Conservation (phyloP, 2,329 filamentous ascomycete species). For the Fusarium sp. region DNA sequence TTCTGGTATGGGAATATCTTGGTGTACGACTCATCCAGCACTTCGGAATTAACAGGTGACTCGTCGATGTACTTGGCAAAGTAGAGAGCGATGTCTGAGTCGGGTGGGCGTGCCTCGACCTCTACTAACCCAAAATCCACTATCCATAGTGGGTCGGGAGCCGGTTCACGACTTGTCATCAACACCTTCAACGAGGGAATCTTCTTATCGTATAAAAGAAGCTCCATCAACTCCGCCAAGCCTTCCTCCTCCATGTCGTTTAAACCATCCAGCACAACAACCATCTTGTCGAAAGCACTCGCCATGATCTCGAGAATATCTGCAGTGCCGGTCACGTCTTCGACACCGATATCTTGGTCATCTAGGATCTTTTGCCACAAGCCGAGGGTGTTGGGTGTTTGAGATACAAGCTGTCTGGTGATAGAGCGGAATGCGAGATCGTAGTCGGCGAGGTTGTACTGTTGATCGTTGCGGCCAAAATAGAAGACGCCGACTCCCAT, state of each 20-base stretch:
- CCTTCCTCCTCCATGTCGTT: too few relatives aligned
- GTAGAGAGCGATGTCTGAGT: not conserved
- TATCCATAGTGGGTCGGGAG: not conserved
- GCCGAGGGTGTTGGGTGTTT: not conserved
- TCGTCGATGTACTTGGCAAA: not conserved
- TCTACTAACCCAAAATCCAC: fast-evolving
- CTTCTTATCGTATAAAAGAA: fast-evolving
- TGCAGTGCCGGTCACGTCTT: fast-evolving
- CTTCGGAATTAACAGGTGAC: not conserved
- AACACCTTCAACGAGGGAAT: not conserved
- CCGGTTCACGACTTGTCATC: not conserved
- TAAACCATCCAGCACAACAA: not conserved
- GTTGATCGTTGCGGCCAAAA: not conserved
- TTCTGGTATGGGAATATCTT: not conserved
- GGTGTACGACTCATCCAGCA: not conserved
- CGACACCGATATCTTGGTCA: fast-evolving
- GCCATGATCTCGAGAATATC: not conserved
- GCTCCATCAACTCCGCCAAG: not conserved
- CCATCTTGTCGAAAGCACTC: fast-evolving
- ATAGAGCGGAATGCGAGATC: not conserved
- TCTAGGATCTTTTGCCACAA: fast-evolving
- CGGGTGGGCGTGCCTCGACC: fast-evolving
- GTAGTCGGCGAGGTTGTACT: not conserved
- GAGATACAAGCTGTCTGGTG: not conserved
- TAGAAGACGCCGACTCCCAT: not conserved